These are phyloP conservation scores for Mayamaea pseudoterrestris DNA, from an alignment of 108 stramenopile genomes.

Conservation along the genomic window DNA sequence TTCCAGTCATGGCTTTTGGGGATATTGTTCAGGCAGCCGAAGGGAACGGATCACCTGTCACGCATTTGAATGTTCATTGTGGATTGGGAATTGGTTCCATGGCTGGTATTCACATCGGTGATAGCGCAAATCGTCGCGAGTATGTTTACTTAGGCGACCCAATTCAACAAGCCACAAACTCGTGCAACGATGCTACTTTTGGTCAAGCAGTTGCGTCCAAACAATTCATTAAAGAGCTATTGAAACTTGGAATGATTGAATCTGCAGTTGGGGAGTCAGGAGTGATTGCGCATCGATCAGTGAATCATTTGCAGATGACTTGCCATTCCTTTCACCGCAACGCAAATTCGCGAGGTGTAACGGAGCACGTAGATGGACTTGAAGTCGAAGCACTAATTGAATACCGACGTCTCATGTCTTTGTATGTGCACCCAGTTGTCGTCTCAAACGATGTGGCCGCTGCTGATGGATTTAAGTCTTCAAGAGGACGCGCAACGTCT, in stretches of 20 bases:
- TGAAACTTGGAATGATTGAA: slow-evolving; percentile 6
- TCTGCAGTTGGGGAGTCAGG: slow-evolving; percentile 2
- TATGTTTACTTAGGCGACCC: slow-evolving; percentile 38
- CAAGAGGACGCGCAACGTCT: slow-evolving; percentile 7
- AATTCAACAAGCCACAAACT: slow-evolving; percentile 40
- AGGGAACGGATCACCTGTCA: slow-evolving; percentile 7
- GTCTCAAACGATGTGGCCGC: slow-evolving; percentile 40
- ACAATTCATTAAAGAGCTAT: slow-evolving; percentile 5
- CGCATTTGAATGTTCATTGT: slow-evolving; percentile 50
- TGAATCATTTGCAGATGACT: too few species aligned
- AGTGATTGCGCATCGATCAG: slow-evolving; percentile 13
- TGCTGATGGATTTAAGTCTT: slow-evolving; percentile 16
- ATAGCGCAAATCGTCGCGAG: slow-evolving; percentile 21
- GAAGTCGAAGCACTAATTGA: slow-evolving; percentile 21
- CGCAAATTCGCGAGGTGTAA: slow-evolving; percentile 8
- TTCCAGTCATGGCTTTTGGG: slow-evolving; percentile 26
- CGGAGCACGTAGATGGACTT: slow-evolving; percentile 20
- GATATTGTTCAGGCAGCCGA: slow-evolving; percentile 14
- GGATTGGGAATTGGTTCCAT: slow-evolving; percentile 31
- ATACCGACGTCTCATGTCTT: slow-evolving; percentile 36
- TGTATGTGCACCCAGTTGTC: slow-evolving; percentile 69
- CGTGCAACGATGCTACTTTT: slow-evolving; percentile 16
- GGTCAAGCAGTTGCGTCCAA: slow-evolving; percentile 27
- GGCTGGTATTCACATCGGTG: slow-evolving; percentile 29
- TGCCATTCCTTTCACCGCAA: background rate